Evolutionary conservation across 2,329 filamentous ascomycete genomes (phyloP), one percentile per base, ranked within the genome.

Genomic region (Davidsoniella australis): DNA sequence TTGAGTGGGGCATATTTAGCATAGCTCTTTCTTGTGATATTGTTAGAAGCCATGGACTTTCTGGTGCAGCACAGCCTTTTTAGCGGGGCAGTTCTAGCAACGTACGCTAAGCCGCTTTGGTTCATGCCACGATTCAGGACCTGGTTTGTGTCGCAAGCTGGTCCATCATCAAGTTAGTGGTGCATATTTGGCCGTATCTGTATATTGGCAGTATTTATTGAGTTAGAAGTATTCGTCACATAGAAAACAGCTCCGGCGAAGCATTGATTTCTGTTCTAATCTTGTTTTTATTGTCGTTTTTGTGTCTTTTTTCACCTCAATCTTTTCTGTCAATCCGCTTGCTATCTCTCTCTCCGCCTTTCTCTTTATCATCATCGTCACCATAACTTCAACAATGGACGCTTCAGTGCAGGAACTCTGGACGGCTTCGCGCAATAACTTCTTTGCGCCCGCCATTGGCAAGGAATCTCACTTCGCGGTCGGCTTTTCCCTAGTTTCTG

Each of bases 361-460:
- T 43, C 12, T 10, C 23, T 38, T 23, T n/a, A 24, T 43, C n/a
- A 33, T 39, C 26, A 33, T 33, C 48, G 17, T 16, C 18, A 60
- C 72, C 70, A 69, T 23, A 23, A 23, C 20, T 23, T 23, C 20
- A 23, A 23, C 20, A 23, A 84, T 85, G 80, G 80, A 83, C 76
- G 76, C 79, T 61, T 85, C 84, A 72, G 71, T 94, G 66, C 79
- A 82, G 68, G 79, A 91, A 66, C 75, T 94, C 70, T 96, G 89
- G 89, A 82, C 93, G 74, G 84, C 85, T 73, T 85, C 88, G 69
- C 77, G 84, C 66, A 77, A 78, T 73, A 84, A 78, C 70, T 85
- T 87, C 55, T 96, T 91, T 69, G 67, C 80, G 58, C 87, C 89
- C 54, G 63, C 78, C 51, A 68, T 96, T 59, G 75, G 75, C 63